Conservation (phyloP, 139 green algal genomes). For the Desmodesmus armatus region DNA sequence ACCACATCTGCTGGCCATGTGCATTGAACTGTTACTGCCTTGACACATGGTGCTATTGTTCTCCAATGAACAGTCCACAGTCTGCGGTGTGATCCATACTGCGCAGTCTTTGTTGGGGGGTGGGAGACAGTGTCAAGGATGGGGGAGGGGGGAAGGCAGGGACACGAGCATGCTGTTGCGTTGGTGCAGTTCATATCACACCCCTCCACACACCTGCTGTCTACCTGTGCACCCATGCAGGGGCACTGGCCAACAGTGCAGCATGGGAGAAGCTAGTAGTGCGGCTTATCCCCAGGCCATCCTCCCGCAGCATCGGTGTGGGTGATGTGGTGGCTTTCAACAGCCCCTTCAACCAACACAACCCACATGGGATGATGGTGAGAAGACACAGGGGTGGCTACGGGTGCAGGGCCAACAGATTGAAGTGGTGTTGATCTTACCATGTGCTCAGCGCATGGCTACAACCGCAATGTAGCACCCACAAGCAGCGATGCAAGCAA, state of each 20-base stretch:
- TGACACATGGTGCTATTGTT: no score
- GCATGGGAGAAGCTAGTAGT: conserved; percentile 75
- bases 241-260: conserved; percentile 50
- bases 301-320: conserved; percentile 50
- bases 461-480: no score
- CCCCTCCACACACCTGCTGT: background rate
- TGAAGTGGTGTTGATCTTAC: no score
- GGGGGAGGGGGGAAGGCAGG: conserved; percentile 53
- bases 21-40: background rate
- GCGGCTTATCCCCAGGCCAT: conserved; percentile 66
- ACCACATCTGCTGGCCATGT: background rate
- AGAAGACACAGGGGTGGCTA: no score
- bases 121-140: conserved; percentile 72
- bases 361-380: conserved; percentile 8
- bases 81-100: no score
- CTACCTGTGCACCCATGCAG: no score
- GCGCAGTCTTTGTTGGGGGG: no score
- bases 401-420: no score
- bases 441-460: no score
- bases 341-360: conserved; percentile 44
- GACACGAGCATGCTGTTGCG: background rate
- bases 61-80: no score
- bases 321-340: conserved; percentile 77
- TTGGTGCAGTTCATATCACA: background rate
- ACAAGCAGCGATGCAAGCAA: no score